Conservation (phyloP, 164 flowering plant genomes). For the Vitis vinifera region ASM3070453v1 NC_081816.1:16135501-16136000, state of each 20-base stretch:
- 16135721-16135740: neutral
- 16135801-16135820: no score
- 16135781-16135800: no score
- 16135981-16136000: slow-evolving; percentile 43
- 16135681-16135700: no score
- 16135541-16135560: slow-evolving; percentile 62
- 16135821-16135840: no score
- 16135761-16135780: no score
- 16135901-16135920: slow-evolving; percentile 18
- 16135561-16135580: slow-evolving; percentile 59
- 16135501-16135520: slow-evolving; percentile 65
- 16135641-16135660: slow-evolving; percentile 51
- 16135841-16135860: neutral
- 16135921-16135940: slow-evolving; percentile 57
- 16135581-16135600: slow-evolving; percentile 62
- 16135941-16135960: slow-evolving; percentile 35
- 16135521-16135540: slow-evolving; percentile 66
- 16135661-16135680: no score
- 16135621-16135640: slow-evolving; percentile 41
- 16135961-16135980: slow-evolving; percentile 33
- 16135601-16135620: slow-evolving; percentile 43
- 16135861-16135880: neutral
- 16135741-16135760: neutral
- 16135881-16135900: neutral
- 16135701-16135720: no score